Conservation (phyloP, 371 early-diverging fungal genomes). For the Cokeromyces recurvatus region DNA sequence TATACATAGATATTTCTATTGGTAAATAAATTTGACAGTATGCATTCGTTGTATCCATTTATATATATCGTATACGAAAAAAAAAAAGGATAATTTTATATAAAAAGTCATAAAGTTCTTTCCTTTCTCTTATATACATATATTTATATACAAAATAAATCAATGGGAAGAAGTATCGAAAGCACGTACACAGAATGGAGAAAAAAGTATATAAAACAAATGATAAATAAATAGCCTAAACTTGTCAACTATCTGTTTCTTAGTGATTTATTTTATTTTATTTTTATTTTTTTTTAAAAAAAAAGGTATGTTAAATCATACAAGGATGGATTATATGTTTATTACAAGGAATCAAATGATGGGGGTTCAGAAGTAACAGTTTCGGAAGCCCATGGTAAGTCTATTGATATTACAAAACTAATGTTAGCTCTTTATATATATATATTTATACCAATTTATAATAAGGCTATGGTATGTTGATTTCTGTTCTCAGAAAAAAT, state of each 20-base stretch:
- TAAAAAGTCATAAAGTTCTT: conserved; percentile 2
- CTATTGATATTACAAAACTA: too few relatives aligned
- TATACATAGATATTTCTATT: too few relatives aligned
- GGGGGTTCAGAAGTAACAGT: conserved; percentile 39
- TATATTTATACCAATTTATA: too few relatives aligned
- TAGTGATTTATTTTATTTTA: too few relatives aligned
- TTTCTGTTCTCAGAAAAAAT: conserved; percentile 56
- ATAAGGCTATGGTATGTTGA: conserved; percentile 60
- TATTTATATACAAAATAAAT: background rate
- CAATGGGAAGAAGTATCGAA: conserved; percentile 3
- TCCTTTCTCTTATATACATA: background rate
- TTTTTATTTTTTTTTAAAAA: too few relatives aligned
- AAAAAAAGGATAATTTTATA: conserved; percentile 1
- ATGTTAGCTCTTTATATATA: too few relatives aligned
- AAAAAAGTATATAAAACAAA: conserved; percentile 1
- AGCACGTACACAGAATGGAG: conserved; percentile 4
- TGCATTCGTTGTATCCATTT: too few relatives aligned
- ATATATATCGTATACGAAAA: background rate
- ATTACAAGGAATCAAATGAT: conserved; percentile 44
- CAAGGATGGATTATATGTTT: conserved; percentile 38
- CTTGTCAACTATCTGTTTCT: background rate
- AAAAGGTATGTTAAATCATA: conserved; percentile 43
- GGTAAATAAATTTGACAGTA: too few relatives aligned
- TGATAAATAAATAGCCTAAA: background rate
- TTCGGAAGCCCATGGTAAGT: conserved; percentile 48